These are phyloP conservation scores for Lentinus tigrinus DNA, from an alignment of 768 basidiomycete species.

Conservation along the genomic window DNA sequence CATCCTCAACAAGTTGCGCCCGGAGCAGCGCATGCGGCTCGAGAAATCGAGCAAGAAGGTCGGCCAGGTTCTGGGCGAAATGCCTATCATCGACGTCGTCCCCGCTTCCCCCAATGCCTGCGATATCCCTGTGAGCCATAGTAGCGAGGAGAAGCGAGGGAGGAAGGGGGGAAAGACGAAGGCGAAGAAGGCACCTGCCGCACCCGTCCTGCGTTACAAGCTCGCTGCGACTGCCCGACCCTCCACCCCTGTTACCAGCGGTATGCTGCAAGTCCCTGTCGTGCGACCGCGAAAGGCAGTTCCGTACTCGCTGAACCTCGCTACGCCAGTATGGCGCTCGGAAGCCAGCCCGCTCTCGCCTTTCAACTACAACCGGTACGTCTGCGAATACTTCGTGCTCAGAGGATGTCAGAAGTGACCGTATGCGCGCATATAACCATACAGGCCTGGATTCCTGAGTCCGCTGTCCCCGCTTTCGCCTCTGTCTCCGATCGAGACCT, in stretches of 20 bases:
- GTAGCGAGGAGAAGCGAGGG: not conserved
- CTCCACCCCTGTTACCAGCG: not conserved
- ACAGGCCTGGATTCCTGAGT: conserved; percentile 11
- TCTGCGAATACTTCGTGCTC: not conserved
- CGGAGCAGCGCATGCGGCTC: conserved; percentile 13
- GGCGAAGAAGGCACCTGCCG: conserved; percentile 2
- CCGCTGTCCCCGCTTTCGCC: conserved; percentile 6
- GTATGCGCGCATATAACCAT: not conserved
- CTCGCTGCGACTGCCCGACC: not conserved
- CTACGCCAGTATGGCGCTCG: not conserved
- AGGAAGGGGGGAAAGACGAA: not conserved
- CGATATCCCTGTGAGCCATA: not conserved
- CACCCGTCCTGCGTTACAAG: conserved; percentile 6
- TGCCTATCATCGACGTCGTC: conserved; percentile 15
- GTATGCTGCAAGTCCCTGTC: not conserved
- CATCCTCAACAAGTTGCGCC: conserved; percentile 15
- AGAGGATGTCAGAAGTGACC: too few relatives aligned
- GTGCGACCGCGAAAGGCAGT: conserved; percentile 1
- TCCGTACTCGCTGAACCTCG: conserved; percentile 4
- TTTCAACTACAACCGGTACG: conserved; percentile 12
- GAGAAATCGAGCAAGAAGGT: conserved; percentile 19
- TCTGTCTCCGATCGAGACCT: conserved; percentile 10
- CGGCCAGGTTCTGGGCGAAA: conserved; percentile 12
- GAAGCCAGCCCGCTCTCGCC: conserved; percentile 3
- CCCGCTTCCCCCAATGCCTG: not conserved